Percentiles rank a stretch among this genome's conserved stretches.
Conservation (phyloP, 257 asterid genomes). For the Henckelia pumila region DNA sequence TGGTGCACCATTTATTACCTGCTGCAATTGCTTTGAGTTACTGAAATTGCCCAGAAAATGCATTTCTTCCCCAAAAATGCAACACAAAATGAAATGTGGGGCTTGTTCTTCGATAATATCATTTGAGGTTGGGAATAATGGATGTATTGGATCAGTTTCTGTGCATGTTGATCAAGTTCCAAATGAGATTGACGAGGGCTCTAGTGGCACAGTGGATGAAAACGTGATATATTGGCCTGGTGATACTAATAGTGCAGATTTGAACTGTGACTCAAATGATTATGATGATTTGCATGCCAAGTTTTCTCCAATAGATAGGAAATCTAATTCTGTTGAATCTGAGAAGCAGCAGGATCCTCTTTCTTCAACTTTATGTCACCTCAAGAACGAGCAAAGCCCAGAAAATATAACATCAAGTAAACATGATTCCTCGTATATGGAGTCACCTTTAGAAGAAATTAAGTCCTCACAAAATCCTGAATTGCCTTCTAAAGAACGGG, state of each 20-base stretch:
- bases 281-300: constrained; percentile 32
- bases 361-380: constrained; percentile 48
- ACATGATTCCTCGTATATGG: constrained; percentile 25
- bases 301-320: constrained; percentile 33
- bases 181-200: constrained; percentile 40
- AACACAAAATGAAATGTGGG: constrained; percentile 69
- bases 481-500: constrained; percentile 32
- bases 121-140: constrained; percentile 56
- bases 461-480: constrained; percentile 24
- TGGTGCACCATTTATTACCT: constrained; percentile 87
- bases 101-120: constrained; percentile 72
- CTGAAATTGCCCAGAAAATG: constrained; percentile 59
- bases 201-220: constrained; percentile 51
- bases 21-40: constrained; percentile 79
- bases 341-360: constrained; percentile 47
- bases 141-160: constrained; percentile 45
- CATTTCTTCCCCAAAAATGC: constrained; percentile 40
- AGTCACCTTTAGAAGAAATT: constrained; percentile 29
- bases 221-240: constrained; percentile 44
- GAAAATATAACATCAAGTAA: constrained; percentile 33
- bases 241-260: constrained; percentile 33
- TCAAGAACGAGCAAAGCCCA: constrained; percentile 49
- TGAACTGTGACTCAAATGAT: constrained; percentile 32
- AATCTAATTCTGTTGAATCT: constrained; percentile 39
- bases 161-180: constrained; percentile 46